A percentile compares a stretch with the other conserved stretches of the same genome.
Conservation (phyloP, 2,329 filamentous ascomycete genomes). For the Cadophora gregata region DNA sequence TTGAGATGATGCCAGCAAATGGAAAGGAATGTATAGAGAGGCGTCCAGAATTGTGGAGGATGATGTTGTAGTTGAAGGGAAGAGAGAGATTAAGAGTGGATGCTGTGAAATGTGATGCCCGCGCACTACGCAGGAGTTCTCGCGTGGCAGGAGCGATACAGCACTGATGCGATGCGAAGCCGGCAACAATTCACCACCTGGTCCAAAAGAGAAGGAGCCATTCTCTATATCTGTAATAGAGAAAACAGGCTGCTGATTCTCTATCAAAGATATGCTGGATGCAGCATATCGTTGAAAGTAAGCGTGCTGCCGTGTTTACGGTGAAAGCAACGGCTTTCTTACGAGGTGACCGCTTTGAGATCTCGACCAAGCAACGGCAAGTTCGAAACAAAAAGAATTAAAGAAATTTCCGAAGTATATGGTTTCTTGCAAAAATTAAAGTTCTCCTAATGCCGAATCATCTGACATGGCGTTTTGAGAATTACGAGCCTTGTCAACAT, state of each 20-base stretch:
- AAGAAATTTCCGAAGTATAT: not conserved
- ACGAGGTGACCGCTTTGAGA: not conserved
- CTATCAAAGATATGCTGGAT: not conserved
- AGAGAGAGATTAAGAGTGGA: not conserved
- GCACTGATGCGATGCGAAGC: not conserved
- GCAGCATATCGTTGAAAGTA: not conserved
- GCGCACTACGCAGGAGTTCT: not conserved
- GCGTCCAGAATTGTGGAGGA: slow-evolving; percentile 18
- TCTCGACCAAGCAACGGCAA: not conserved
- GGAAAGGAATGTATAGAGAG: slow-evolving; percentile 18
- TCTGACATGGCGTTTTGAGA: not conserved
- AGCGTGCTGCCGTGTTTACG: not conserved
- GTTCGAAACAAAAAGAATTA: not conserved
- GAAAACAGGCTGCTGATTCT: not conserved
- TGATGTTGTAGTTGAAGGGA: slow-evolving; percentile 9
- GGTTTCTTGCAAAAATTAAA: not conserved
- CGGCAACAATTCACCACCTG: not conserved
- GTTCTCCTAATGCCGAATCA: not conserved
- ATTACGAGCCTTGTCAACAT: not conserved
- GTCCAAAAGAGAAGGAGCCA: not conserved
- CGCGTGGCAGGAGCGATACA: slow-evolving; percentile 11
- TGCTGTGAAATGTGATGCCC: not conserved
- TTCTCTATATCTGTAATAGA: not conserved
- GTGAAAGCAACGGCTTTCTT: not conserved
- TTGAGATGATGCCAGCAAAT: slow-evolving; percentile 7